These are phyloP conservation scores for Leccinum huronense DNA, from an alignment of 1,284 basidiomycete genomes.

Conservation along the genomic window DNA sequence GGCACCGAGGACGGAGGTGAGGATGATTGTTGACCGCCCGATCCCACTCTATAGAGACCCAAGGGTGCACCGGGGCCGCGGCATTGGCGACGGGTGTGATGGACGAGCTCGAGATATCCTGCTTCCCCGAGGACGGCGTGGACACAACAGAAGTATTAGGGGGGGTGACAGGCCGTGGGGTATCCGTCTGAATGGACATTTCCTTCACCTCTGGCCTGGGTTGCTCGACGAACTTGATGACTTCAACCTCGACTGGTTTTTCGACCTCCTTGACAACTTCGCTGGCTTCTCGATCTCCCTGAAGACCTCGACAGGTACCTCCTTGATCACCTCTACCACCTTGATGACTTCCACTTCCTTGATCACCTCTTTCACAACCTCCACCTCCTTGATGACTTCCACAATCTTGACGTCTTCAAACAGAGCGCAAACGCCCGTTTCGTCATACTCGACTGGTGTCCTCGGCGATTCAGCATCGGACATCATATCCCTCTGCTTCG, in stretches of 20 bases:
- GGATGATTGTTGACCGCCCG: constrained; percentile 57
- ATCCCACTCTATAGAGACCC: constrained; percentile 57
- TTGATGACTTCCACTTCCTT: constrained; percentile 32
- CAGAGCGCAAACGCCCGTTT: constrained; percentile 37
- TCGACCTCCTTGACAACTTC: constrained; percentile 35
- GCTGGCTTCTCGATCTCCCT: constrained; percentile 29
- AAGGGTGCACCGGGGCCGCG: constrained; percentile 27
- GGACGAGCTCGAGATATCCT: constrained; percentile 32
- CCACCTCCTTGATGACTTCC: constrained; percentile 31
- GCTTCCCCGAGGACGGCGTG: constrained; percentile 31
- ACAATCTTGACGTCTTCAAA: constrained; percentile 35
- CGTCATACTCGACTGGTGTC: constrained; percentile 38
- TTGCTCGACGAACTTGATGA: constrained; percentile 32
- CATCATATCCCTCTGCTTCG: constrained; percentile 13
- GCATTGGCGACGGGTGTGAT: constrained; percentile 30
- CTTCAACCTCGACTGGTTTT: constrained; percentile 29
- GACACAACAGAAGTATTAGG: constrained; percentile 30
- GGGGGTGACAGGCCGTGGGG: constrained; percentile 50
- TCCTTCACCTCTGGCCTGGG: constrained; percentile 66
- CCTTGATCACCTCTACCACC: constrained; percentile 24
- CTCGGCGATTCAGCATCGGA: constrained; percentile 9
- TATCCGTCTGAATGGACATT: constrained; percentile 76
- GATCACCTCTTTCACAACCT: constrained; percentile 5
- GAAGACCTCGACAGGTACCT: constrained; percentile 23
- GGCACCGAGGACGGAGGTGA: constrained; percentile 31